A percentile compares a stretch with the other conserved stretches of the same genome.
Evolutionary conservation across 2,329 filamentous ascomycete genomes (phyloP).

Genomic region (Trichoderma simmonsii): DNA sequence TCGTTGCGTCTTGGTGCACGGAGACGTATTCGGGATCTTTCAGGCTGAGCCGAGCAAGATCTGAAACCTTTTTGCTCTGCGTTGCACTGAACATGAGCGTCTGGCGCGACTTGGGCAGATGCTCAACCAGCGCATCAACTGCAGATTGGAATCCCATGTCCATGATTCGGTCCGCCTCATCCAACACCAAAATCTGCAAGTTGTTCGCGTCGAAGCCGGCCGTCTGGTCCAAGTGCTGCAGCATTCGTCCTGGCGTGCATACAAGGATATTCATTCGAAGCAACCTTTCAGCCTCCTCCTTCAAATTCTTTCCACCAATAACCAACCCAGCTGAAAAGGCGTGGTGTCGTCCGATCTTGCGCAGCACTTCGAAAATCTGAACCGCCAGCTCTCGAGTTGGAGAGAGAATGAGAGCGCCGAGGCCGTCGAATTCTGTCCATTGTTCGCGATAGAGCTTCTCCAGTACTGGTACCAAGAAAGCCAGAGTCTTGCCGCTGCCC

Average conservation of each 20-base stretch:
- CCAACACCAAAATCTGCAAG: constrained; percentile 86
- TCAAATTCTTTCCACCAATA: constrained; percentile 87
- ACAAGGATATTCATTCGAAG: constrained; percentile 95
- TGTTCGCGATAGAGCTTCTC: constrained; percentile 86
- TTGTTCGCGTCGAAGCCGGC: constrained; percentile 86
- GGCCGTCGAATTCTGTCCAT: constrained; percentile 87
- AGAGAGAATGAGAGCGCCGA: constrained; percentile 89
- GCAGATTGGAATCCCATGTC: constrained; percentile 94
- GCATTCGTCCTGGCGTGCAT: constrained; percentile 88
- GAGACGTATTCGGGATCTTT: constrained; percentile 92
- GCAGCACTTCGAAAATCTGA: constrained; percentile 92
- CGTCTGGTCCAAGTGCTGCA: constrained; percentile 95
- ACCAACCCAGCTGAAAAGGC: constrained; percentile 88
- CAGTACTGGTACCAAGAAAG: constrained; percentile 86
- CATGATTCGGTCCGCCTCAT: constrained; percentile 94
- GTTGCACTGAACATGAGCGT: constrained; percentile 95
- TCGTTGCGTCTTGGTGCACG: constrained; percentile 77
- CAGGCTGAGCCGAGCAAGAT: constrained; percentile 83
- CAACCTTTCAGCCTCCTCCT: constrained; percentile 80
- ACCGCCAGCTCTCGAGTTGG: constrained; percentile 93
- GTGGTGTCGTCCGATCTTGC: constrained; percentile 86
- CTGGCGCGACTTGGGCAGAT: constrained; percentile 80
- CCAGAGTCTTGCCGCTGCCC: constrained; percentile 90
- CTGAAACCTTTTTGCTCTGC: constrained; percentile 90
- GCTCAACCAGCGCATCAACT: constrained; percentile 89